Conservation (phyloP, 1,284 basidiomycete species). For the Fomitopsis schrenkii region DNA sequence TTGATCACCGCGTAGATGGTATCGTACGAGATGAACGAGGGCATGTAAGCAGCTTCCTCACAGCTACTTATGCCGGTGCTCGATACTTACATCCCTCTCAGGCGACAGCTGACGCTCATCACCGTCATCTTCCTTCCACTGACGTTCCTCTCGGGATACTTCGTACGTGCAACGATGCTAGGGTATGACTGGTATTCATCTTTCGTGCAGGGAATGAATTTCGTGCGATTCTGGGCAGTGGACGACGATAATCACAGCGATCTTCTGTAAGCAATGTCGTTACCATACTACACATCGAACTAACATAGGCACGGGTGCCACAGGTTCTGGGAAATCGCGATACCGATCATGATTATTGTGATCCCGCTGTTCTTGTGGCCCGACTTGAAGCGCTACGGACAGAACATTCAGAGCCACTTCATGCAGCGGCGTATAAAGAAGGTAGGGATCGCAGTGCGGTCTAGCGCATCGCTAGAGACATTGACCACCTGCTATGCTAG, state of each 20-base stretch:
- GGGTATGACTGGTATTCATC: neutral
- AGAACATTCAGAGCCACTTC: constrained; percentile 40
- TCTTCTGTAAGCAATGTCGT: constrained; percentile 37
- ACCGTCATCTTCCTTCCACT: constrained; percentile 71
- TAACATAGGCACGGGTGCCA: neutral
- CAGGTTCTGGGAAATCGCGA: constrained; percentile 65
- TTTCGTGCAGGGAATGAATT: constrained; percentile 60
- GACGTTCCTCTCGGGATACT: constrained; percentile 68
- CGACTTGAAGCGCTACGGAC: constrained; percentile 44
- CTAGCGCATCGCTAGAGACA: neutral
- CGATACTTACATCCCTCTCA: constrained; percentile 11
- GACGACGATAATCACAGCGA: constrained; percentile 39
- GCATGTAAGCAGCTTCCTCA: constrained; percentile 42
- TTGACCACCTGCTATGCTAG: neutral
- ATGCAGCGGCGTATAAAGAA: constrained; percentile 22
- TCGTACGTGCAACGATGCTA: constrained; percentile 37
- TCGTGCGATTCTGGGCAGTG: constrained; percentile 47
- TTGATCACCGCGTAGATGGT: constrained; percentile 42
- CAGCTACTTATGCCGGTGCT: too few relatives aligned
- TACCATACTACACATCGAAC: too few relatives aligned
- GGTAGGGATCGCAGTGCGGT: constrained; percentile 11
- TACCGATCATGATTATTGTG: constrained; percentile 56
- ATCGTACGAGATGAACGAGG: constrained; percentile 68
- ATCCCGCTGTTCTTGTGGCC: constrained; percentile 49
- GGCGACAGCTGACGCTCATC: constrained; percentile 53